Evolutionary conservation across 2,329 filamentous ascomycete genomes (phyloP), one percentile per base, ranked within the genome.

Genomic region (Biscogniauxia marginata): DNA sequence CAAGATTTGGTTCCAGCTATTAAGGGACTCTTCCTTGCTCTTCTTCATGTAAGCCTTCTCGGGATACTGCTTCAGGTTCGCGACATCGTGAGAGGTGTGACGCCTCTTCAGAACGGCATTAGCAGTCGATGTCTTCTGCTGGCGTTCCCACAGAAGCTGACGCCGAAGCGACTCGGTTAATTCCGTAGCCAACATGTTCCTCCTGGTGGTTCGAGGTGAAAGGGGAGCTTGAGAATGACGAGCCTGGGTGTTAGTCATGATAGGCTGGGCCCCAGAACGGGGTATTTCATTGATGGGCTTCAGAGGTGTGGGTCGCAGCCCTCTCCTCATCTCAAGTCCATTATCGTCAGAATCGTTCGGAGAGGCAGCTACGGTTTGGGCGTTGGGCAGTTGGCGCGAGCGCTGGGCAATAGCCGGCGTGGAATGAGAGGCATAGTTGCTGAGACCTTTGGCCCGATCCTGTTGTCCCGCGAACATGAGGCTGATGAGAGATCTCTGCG

Each of bases 161-260:
- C 92, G 90, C 20, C 95, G 86, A 3, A 99, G 85, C 20, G 91
- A 96, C 71, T 96, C 92, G 2, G 93, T 97, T 53, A 99, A 79
- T 76, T 99, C 95, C 0, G 91, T 96, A 7, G 91, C 89, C 55
- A 99, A 83, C 95, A 99, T 99, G 74, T 97, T 96, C 58, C 93
- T 85, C 51, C 95, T 85, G 0, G 93, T 97, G 0, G 93, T 97
- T 56, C 92, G 86, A 3, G 95, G 95, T 4, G 95, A 98, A 62
- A 96, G 82, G 1, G 91, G 90, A 23, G 87, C 85, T 54, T 90
- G 88, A 62, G 89, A 85, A 49, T 79, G 73, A 43, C 74, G 72
- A 55, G 86, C 86, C n/a, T 83, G 83, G 19, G 88, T 83, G 13
- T 85, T 87, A 69, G 87, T 84, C 67, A 87, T 84, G 68, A 96